These are phyloP conservation scores for Penicillium expansum DNA, from an alignment of 2,329 filamentous ascomycete species.

Conservation along the genomic window DNA sequence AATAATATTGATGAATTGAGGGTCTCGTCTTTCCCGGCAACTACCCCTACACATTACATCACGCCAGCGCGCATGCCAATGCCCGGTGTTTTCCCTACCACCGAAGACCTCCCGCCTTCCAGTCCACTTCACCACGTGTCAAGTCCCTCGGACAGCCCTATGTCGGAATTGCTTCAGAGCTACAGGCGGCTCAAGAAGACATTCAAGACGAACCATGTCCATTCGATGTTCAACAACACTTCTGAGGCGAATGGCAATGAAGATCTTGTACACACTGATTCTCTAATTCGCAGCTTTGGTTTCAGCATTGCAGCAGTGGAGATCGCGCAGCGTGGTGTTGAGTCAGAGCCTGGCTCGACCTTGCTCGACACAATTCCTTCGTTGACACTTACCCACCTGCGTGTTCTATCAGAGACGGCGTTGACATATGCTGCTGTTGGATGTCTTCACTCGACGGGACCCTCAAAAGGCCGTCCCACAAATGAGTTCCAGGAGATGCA, in stretches of 20 bases:
- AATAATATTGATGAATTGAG: conserved; percentile 38
- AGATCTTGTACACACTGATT: conserved; percentile 49
- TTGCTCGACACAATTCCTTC: conserved; percentile 81
- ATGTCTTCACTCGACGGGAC: conserved; percentile 59
- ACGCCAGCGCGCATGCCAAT: conserved; percentile 34
- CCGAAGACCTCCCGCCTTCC: conserved; percentile 31
- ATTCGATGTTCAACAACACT: conserved; percentile 46
- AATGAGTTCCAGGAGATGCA: conserved; percentile 66
- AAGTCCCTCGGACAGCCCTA: conserved; percentile 32
- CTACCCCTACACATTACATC: conserved; percentile 24
- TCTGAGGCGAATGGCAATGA: conserved; percentile 43
- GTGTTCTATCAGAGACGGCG: conserved; percentile 83
- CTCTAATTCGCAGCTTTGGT: conserved; percentile 57
- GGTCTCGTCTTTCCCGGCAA: conserved; percentile 28
- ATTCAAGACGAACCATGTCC: conserved; percentile 51
- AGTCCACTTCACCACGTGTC: conserved; percentile 35
- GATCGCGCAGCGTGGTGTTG: conserved; percentile 84
- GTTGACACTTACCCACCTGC: conserved; percentile 78
- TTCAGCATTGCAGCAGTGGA: conserved; percentile 85
- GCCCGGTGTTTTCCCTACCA: conserved; percentile 40
- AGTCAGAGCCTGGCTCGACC: conserved; percentile 68
- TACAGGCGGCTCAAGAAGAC: conserved; percentile 58
- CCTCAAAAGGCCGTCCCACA: conserved; percentile 56
- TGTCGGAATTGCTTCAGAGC: conserved; percentile 52
- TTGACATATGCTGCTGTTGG: conserved; percentile 80